Percentiles rank a stretch among this genome's conserved stretches.
Evolutionary conservation across 495 filamentous ascomycete genomes (phyloP).

Genomic region (Talaromyces adpressus): DNA sequence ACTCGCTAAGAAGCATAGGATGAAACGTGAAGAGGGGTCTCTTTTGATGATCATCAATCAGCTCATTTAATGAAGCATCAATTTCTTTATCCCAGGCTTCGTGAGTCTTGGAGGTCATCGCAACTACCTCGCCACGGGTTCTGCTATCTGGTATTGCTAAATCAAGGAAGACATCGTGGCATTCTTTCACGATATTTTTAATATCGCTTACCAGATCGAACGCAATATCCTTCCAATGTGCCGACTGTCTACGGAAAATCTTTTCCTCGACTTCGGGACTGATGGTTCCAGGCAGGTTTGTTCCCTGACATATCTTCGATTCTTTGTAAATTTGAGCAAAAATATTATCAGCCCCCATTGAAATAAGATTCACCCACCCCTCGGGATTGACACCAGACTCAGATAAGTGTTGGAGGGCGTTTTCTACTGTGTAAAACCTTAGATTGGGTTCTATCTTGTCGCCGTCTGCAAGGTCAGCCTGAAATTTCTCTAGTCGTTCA

Average conservation of each 20-base stretch:
- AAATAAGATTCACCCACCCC: neutral
- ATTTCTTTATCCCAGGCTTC: conserved; percentile 1
- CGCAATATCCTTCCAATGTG: neutral
- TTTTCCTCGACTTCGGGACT: neutral
- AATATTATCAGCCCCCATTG: neutral
- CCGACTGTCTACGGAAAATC: neutral
- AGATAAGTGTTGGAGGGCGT: no score
- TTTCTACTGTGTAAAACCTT: no score
- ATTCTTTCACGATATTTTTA: neutral
- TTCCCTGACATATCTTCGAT: neutral
- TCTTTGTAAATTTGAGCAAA: neutral
- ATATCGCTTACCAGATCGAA: neutral
- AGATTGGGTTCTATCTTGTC: neutral
- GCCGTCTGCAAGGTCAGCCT: neutral
- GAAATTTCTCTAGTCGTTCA: neutral
- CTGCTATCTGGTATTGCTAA: conserved; percentile 3
- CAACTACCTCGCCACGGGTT: neutral
- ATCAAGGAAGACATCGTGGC: neutral
- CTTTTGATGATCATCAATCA: conserved; percentile 4
- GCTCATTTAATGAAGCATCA: neutral
- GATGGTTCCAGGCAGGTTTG: conserved; percentile 2
- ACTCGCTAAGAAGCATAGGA: neutral
- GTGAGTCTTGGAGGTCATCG: neutral
- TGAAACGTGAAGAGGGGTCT: neutral
- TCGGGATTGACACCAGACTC: neutral